phyloP scores from a whole-genome alignment of 805 yeast species.

The Zygosaccharomyces pseudorouxii region DNA sequence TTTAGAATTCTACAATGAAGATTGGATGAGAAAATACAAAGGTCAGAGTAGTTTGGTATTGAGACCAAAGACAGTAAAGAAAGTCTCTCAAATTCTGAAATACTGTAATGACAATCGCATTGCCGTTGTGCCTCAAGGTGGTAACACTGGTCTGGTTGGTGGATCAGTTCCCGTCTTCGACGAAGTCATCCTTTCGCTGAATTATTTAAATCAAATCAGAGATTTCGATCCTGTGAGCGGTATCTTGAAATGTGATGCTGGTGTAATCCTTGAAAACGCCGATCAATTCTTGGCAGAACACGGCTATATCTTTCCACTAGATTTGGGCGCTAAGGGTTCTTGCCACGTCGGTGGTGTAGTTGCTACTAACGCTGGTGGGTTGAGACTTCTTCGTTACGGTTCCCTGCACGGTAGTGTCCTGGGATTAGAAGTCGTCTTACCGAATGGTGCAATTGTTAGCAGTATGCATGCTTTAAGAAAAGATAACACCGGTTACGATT shows the following conservation, averaged over 20 bases:
- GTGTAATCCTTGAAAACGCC: conserved; percentile 81
- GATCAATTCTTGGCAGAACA: conserved; percentile 70
- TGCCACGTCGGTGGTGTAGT: conserved; percentile 94
- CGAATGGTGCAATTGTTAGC: conserved; percentile 77
- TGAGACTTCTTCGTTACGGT: conserved; percentile 81
- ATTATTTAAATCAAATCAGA: conserved; percentile 70
- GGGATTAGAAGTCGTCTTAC: conserved; percentile 88
- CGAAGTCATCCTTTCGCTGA: conserved; percentile 71
- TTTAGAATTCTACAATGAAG: conserved; percentile 71
- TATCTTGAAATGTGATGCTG: conserved; percentile 84
- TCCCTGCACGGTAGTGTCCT: conserved; percentile 88
- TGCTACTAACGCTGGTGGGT: conserved; percentile 95
- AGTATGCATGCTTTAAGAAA: conserved; percentile 84
- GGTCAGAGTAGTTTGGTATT: conserved; percentile 82
- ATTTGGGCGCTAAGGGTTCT: conserved; percentile 94
- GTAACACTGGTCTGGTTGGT: conserved; percentile 94
- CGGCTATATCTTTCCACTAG: conserved; percentile 91
- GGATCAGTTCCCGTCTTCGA: conserved; percentile 92
- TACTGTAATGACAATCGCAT: conserved; percentile 72
- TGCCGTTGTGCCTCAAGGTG: conserved; percentile 95
- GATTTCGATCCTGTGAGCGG: conserved; percentile 81
- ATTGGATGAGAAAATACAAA: conserved; percentile 88
- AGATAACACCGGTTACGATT: conserved; percentile 92
- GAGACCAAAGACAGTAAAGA: conserved; percentile 76
- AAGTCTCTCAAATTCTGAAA: conserved; percentile 68